phyloP scores from a whole-genome alignment of 495 filamentous ascomycete genomes.

The Penicillium soppii region DNA sequence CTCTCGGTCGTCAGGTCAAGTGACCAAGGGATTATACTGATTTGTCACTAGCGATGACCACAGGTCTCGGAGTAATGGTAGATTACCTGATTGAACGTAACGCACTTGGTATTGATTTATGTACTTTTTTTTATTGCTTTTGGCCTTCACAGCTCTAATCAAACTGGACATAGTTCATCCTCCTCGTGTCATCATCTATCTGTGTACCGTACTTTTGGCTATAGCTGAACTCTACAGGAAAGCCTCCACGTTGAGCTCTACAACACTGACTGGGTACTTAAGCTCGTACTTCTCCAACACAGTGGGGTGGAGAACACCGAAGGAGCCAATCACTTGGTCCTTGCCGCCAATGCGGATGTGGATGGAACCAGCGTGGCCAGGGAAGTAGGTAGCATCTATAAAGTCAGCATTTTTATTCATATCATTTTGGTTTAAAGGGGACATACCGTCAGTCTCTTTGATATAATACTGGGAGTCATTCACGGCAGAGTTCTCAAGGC shows the following conservation, averaged over 20 bases:
- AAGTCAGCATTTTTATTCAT: slow-evolving; percentile 1
- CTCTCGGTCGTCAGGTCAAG: too few species aligned
- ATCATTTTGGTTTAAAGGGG: background rate
- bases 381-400: slow-evolving; percentile 83
- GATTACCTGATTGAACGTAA: background rate
- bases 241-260: slow-evolving; percentile 93
- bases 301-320: slow-evolving; percentile 90
- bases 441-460: slow-evolving; percentile 76
- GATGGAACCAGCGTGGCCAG: slow-evolving; percentile 82
- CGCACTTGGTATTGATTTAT: slow-evolving; percentile 7
- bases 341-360: slow-evolving; percentile 69
- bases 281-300: slow-evolving; percentile 94
- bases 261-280: slow-evolving; percentile 88
- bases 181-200: slow-evolving; percentile 28
- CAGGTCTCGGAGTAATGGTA: too few species aligned
- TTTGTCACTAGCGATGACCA: too few species aligned
- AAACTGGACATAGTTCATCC: slow-evolving; percentile 15
- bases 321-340: slow-evolving; percentile 72
- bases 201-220: slow-evolving; percentile 11
- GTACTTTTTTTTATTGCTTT: slow-evolving; percentile 21
- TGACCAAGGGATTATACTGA: too few species aligned
- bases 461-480: slow-evolving; percentile 81
- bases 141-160: slow-evolving; percentile 18
- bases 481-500: slow-evolving; percentile 53
- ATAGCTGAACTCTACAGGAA: slow-evolving; percentile 62